phyloP scores from a whole-genome alignment of 2,329 filamentous ascomycete species.

The Whalleya microplaca region DNA sequence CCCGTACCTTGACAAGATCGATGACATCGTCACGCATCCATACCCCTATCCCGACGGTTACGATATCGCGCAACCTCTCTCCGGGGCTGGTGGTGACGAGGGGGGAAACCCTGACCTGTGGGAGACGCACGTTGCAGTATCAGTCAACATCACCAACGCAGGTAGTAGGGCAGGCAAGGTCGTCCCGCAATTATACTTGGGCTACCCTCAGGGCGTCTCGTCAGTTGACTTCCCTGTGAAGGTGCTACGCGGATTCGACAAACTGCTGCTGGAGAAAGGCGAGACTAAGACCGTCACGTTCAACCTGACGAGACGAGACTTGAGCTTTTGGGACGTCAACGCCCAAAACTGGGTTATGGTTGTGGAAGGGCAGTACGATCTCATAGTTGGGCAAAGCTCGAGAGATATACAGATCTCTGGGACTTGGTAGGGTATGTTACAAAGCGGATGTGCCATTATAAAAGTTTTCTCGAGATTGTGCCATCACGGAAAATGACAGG shows the following conservation, averaged over 20 bases:
- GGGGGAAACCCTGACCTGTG: slow-evolving; percentile 71
- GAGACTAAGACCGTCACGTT: slow-evolving; percentile 59
- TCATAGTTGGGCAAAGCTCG: slow-evolving; percentile 44
- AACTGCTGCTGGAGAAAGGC: slow-evolving; percentile 61
- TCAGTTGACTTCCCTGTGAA: slow-evolving; percentile 65
- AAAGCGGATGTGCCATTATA: not conserved
- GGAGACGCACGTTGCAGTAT: slow-evolving; percentile 55
- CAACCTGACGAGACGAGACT: slow-evolving; percentile 65
- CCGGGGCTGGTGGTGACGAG: slow-evolving; percentile 70
- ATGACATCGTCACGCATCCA: slow-evolving; percentile 44
- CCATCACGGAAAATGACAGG: not conserved
- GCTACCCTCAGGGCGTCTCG: slow-evolving; percentile 40
- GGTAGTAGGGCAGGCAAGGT: slow-evolving; percentile 48
- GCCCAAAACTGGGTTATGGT: slow-evolving; percentile 72
- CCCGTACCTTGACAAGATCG: slow-evolving; percentile 63
- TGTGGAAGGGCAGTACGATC: slow-evolving; percentile 45
- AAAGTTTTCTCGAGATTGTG: not conserved
- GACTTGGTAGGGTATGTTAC: slow-evolving; percentile 22
- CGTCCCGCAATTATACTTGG: slow-evolving; percentile 53
- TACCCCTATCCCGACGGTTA: slow-evolving; percentile 62
- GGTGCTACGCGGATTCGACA: slow-evolving; percentile 75
- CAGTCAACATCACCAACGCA: slow-evolving; percentile 57
- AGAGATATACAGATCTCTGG: slow-evolving; percentile 30
- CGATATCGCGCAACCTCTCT: slow-evolving; percentile 51
- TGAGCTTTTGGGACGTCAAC: slow-evolving; percentile 73